Conservation (phyloP, 208 protist species). For the Trichomonas tenax region DNA sequence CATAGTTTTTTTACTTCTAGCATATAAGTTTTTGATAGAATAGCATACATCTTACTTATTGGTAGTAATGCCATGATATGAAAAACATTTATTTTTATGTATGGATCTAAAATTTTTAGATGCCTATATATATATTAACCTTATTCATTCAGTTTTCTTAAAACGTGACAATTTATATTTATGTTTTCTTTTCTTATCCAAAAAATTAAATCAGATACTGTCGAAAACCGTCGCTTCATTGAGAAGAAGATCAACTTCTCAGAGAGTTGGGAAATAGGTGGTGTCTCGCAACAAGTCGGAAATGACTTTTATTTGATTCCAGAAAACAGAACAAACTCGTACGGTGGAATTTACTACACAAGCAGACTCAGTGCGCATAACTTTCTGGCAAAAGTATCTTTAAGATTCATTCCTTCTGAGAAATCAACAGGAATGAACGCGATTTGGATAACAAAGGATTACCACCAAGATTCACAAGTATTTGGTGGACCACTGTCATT, state of each 20-base stretch:
- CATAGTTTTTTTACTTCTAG: no score
- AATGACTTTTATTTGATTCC: neutral
- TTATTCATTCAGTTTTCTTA: no score
- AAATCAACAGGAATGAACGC: neutral
- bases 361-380: neutral
- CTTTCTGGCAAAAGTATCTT: neutral
- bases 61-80: no score
- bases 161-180: neutral
- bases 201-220: neutral
- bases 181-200: neutral
- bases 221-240: neutral
- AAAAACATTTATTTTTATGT: no score
- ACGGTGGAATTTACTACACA: neutral
- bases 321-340: neutral
- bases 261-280: neutral
- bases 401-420: neutral
- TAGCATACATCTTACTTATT: no score
- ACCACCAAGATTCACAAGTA: neutral
- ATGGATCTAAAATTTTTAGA: no score
- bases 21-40: no score
- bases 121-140: no score
- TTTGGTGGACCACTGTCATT: neutral
- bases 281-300: neutral
- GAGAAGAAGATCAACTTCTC: neutral
- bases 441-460: conserved; percentile 4